phyloP scores from a whole-genome alignment of 2,329 filamentous ascomycete species.

The Colletotrichum abscissum region DNA sequence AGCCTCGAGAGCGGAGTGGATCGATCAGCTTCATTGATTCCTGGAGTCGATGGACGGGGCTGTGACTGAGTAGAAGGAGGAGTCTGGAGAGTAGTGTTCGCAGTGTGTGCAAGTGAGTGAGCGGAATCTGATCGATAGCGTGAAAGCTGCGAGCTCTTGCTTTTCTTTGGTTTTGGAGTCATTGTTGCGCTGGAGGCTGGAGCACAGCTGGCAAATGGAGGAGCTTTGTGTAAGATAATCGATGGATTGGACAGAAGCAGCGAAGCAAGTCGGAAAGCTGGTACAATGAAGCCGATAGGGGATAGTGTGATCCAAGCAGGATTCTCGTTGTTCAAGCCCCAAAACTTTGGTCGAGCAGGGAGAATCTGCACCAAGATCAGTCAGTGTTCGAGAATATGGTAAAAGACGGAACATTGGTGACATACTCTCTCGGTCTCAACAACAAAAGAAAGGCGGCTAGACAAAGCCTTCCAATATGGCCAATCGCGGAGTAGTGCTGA shows the following conservation, averaged over 20 bases:
- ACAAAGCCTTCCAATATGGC: not conserved
- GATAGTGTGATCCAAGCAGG: not conserved
- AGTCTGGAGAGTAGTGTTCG: not conserved
- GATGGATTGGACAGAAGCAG: not conserved
- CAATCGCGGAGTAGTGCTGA: not conserved
- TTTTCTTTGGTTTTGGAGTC: not conserved
- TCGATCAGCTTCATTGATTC: not conserved
- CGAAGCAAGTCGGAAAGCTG: not conserved
- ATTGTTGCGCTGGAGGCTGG: not conserved
- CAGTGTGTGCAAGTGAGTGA: not conserved
- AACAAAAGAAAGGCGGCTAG: not conserved
- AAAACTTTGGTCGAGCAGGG: not conserved
- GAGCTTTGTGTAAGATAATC: no score
- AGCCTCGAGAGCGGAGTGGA: not conserved
- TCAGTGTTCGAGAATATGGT: not conserved
- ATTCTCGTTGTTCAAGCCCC: not conserved
- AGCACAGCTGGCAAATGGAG: no score
- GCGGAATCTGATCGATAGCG: not conserved
- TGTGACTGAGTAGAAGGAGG: not conserved
- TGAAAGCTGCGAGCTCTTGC: not conserved
- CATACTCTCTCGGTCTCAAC: not conserved
- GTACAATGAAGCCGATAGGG: not conserved
- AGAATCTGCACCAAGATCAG: not conserved
- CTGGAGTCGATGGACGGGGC: not conserved
- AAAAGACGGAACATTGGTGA: not conserved